Percentiles rank a stretch among this genome's conserved stretches.
Conservation (phyloP, 768 basidiomycete species). For the Lactifluus echinatus region DNA sequence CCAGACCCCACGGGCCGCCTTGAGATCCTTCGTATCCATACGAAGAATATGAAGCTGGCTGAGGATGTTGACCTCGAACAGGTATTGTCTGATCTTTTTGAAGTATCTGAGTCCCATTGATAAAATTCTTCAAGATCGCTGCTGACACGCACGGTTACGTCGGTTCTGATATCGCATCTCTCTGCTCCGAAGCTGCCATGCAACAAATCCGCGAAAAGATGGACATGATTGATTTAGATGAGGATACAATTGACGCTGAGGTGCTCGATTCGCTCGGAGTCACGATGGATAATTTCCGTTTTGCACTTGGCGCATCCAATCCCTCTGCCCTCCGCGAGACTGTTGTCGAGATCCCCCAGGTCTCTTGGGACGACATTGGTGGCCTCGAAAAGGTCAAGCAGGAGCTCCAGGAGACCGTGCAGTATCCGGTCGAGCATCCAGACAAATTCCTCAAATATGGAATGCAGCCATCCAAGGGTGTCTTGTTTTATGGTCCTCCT, state of each 20-base stretch:
- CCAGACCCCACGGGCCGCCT: slow-evolving; percentile 98
- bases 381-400: slow-evolving; percentile 99
- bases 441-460: slow-evolving; percentile 99
- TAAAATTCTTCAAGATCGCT: slow-evolving; percentile 59
- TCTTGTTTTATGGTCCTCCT: slow-evolving; percentile 98
- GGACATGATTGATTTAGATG: slow-evolving; percentile 92
- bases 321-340: slow-evolving; percentile 99
- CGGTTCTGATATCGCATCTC: slow-evolving; percentile 93
- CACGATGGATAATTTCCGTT: slow-evolving; percentile 99
- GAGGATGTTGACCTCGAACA: slow-evolving; percentile 98
- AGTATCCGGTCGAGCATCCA: slow-evolving; percentile 99
- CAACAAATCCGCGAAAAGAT: slow-evolving; percentile 99
- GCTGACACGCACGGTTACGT: slow-evolving; percentile 99
- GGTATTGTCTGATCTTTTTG: slow-evolving; percentile 32
- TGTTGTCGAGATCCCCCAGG: slow-evolving; percentile 97
- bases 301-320: slow-evolving; percentile 94
- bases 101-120: slow-evolving; percentile 11
- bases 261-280: slow-evolving; percentile 98
- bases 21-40: slow-evolving; percentile 98
- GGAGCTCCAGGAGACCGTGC: slow-evolving; percentile 98
- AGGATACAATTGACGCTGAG: slow-evolving; percentile 98
- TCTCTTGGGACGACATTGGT: slow-evolving; percentile 99
- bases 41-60: slow-evolving; percentile 98
- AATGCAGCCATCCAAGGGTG: slow-evolving; percentile 99
- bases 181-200: slow-evolving; percentile 99